A percentile compares a stretch with the other conserved stretches of the same genome.
These are phyloP conservation scores for Tagetes erecta DNA, from an alignment of 129 eudicot genomes.

Conservation along the genomic window DNA sequence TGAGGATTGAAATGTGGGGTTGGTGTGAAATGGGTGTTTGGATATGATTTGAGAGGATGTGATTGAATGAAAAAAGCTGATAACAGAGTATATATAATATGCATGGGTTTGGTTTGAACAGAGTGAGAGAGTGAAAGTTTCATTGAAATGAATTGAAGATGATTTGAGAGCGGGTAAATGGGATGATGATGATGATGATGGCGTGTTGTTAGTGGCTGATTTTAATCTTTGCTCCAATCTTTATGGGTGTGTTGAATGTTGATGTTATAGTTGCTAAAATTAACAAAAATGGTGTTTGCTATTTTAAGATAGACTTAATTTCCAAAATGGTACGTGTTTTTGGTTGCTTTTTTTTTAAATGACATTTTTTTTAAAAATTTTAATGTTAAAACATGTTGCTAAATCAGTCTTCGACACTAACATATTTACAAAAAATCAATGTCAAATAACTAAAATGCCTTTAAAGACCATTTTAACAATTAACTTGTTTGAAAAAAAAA, in stretches of 20 bases:
- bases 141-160: conserved; percentile 33
- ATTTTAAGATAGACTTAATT: neutral
- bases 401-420: too few relatives aligned
- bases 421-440: too few relatives aligned
- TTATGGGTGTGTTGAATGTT: conserved; percentile 23
- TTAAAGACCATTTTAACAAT: too few relatives aligned
- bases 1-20: conserved; percentile 30
- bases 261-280: conserved; percentile 14
- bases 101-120: conserved; percentile 27
- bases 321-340: too few relatives aligned
- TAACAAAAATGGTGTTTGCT: neutral
- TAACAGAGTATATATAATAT: conserved; percentile 2
- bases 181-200: conserved; percentile 14
- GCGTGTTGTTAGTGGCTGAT: conserved; percentile 17
- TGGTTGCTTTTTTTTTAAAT: too few relatives aligned
- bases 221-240: conserved; percentile 29
- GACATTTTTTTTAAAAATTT: too few relatives aligned
- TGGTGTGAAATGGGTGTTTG: conserved; percentile 19
- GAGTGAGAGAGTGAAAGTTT: conserved; percentile 14
- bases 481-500: too few relatives aligned
- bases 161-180: conserved; percentile 33
- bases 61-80: conserved; percentile 24
- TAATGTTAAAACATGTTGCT: too few relatives aligned
- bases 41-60: conserved; percentile 44
- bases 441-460: too few relatives aligned